Conservation (phyloP, 768 basidiomycete species). For the Russula lepida region DNA sequence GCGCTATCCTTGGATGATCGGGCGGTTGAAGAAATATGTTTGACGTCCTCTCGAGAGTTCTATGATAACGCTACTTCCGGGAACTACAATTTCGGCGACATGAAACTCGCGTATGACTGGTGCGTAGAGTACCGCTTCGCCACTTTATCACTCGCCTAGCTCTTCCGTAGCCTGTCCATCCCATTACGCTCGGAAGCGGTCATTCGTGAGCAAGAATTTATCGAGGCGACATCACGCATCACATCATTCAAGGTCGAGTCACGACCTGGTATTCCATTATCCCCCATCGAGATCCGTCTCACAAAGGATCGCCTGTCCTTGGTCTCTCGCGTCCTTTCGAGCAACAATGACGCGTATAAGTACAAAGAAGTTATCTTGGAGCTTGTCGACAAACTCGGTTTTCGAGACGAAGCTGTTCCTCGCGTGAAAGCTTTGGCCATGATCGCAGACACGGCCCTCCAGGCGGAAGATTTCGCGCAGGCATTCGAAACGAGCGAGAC, state of each 20-base stretch:
- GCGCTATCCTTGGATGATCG: conserved; percentile 42
- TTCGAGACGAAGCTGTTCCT: conserved; percentile 57
- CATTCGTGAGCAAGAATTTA: conserved; percentile 75
- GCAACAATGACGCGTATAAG: conserved; percentile 80
- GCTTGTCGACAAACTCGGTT: conserved; percentile 82
- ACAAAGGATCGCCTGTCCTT: conserved; percentile 83
- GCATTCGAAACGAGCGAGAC: conserved; percentile 64
- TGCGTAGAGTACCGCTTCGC: conserved; percentile 28
- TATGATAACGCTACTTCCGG: conserved; percentile 93
- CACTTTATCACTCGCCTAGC: not conserved
- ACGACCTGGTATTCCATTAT: conserved; percentile 63
- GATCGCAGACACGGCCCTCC: conserved; percentile 82
- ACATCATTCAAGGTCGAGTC: conserved; percentile 85
- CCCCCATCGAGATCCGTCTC: conserved; percentile 89
- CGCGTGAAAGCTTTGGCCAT: conserved; percentile 81
- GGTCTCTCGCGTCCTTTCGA: conserved; percentile 78
- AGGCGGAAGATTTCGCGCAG: conserved; percentile 66
- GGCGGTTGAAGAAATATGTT: conserved; percentile 67
- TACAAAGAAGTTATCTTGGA: conserved; percentile 91
- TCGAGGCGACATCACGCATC: conserved; percentile 93
- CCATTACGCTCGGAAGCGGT: conserved; percentile 56
- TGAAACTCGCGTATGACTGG: conserved; percentile 98
- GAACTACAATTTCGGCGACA: conserved; percentile 87
- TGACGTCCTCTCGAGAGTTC: conserved; percentile 76
- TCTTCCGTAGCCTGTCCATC: conserved; percentile 57